Percentiles rank a stretch among this genome's conserved stretches.
phyloP scores from a whole-genome alignment of 768 basidiomycete species.

The Kwoniella bestiolae region DNA sequence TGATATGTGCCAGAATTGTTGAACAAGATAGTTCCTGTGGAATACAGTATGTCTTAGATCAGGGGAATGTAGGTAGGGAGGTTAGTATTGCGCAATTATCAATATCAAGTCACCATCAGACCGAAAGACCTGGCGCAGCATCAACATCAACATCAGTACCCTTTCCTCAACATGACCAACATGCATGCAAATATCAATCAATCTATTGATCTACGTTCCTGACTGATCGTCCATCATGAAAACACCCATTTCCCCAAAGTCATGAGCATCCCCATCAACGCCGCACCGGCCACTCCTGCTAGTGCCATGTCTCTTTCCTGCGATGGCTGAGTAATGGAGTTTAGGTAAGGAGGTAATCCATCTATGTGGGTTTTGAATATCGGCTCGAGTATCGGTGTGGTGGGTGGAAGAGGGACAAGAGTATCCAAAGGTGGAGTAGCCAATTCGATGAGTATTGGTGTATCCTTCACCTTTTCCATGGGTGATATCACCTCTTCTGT shows the following conservation, averaged over 20 bases:
- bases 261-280: constrained; percentile 1
- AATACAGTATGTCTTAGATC: too few relatives aligned
- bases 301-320: constrained; percentile 25
- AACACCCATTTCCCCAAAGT: constrained; percentile 9
- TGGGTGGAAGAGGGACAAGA: background rate
- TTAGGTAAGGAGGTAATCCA: constrained; percentile 22
- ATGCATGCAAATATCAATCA: background rate
- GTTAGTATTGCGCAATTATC: too few relatives aligned
- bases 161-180: too few relatives aligned
- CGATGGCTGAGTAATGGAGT: constrained; percentile 20
- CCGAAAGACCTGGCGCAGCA: too few relatives aligned
- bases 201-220: background rate
- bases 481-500: too few relatives aligned
- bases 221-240: constrained; percentile 5
- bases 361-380: constrained; percentile 7
- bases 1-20: too few relatives aligned
- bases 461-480: background rate
- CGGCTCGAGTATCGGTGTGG: background rate
- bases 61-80: too few relatives aligned
- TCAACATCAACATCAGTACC: too few relatives aligned
- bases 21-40: too few relatives aligned
- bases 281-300: constrained; percentile 22
- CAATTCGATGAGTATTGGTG: background rate
- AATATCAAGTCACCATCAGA: too few relatives aligned
- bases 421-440: background rate